Evolutionary conservation across 2,329 filamentous ascomycete species (phyloP).

Genomic region (Lachnellula willkommii): DNA sequence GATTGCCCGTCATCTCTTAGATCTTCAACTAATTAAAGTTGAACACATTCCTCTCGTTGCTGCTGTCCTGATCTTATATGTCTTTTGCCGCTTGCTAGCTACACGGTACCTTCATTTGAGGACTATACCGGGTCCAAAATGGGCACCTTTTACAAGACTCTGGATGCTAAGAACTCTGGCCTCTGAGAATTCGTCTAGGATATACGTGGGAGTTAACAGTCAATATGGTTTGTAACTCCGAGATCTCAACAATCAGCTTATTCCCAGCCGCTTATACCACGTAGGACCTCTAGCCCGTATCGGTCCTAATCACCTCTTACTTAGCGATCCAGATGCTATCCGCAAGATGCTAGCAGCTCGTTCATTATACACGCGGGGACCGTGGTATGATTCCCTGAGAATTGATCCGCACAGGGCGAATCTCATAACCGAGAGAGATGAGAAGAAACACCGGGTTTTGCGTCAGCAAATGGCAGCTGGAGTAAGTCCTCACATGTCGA

Average conservation of each 20-base stretch:
- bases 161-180: neutral
- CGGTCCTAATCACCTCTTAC: slow-evolving; percentile 18
- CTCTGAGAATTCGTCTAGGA: neutral
- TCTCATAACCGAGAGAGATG: slow-evolving; percentile 46
- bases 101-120: neutral
- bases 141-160: neutral
- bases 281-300: slow-evolving; percentile 17
- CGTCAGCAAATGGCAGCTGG: slow-evolving; percentile 46
- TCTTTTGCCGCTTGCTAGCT: no score
- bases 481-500: slow-evolving; percentile 28
- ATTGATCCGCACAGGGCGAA: slow-evolving; percentile 50
- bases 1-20: no score
- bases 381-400: slow-evolving; percentile 38
- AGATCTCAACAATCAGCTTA: neutral
- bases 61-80: no score
- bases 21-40: no score
- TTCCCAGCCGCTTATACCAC: neutral
- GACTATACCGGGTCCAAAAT: neutral
- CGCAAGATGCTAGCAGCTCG: slow-evolving; percentile 11
- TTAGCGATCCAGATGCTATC: slow-evolving; percentile 13
- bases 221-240: neutral
- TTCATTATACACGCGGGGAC: slow-evolving; percentile 11
- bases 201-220: neutral
- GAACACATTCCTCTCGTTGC: no score
- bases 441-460: slow-evolving; percentile 38